Evolutionary conservation across 345 rosid species (phyloP).

Genomic region (Viola odorata): DNA sequence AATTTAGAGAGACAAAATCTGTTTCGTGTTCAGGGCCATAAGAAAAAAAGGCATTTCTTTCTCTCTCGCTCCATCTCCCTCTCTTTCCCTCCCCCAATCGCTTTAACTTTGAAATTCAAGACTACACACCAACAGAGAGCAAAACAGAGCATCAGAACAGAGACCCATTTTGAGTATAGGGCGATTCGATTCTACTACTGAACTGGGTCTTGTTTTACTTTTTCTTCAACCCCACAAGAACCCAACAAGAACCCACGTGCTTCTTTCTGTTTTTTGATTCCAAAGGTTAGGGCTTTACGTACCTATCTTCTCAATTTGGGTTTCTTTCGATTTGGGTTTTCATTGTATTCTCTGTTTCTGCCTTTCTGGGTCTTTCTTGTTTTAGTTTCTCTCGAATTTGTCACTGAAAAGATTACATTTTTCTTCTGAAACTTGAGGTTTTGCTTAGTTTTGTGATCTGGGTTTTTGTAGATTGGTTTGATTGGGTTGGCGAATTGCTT

Average conservation of each 20-base stretch:
- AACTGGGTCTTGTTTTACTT: conserved; percentile 9
- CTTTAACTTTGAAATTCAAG: neutral
- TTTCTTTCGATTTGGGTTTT: conserved; percentile 20
- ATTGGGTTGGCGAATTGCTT: neutral
- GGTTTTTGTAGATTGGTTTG: conserved; percentile 6
- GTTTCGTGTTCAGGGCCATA: neutral
- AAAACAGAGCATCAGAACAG: conserved; percentile 7
- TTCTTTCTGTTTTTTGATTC: conserved; percentile 12
- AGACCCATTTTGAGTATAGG: neutral
- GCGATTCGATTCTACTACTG: neutral
- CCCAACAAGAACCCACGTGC: conserved; percentile 3
- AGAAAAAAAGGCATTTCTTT: too few species aligned
- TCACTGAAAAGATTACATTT: conserved; percentile 1
- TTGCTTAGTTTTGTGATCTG: conserved; percentile 14
- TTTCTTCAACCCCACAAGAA: neutral
- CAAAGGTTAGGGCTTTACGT: neutral
- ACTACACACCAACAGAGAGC: neutral
- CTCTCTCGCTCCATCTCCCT: neutral
- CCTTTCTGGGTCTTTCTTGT: conserved; percentile 19
- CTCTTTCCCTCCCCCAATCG: neutral
- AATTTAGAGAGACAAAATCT: neutral
- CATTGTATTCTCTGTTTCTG: conserved; percentile 18
- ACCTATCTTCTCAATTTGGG: neutral
- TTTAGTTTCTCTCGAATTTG: conserved; percentile 9
- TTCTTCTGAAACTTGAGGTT: conserved; percentile 7